Evolutionary conservation across 495 filamentous ascomycete species (phyloP).

Genomic region (Neurospora sp.): DNA sequence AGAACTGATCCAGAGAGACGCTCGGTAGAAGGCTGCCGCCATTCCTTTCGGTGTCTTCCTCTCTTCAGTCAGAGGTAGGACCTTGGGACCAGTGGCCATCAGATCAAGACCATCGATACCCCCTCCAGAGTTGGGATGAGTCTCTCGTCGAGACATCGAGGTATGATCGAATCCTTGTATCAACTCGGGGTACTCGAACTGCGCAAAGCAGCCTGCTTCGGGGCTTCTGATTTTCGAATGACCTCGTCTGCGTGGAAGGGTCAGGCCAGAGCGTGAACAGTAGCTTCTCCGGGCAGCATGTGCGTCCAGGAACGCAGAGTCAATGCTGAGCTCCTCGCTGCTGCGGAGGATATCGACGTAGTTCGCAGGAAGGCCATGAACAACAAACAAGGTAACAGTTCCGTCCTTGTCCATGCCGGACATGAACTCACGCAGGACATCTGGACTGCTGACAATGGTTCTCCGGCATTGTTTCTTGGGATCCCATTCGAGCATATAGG

Average conservation of each 20-base stretch:
- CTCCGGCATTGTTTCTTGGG: not conserved
- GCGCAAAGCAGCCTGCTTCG: conserved; percentile 10
- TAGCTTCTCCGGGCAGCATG: conserved; percentile 19
- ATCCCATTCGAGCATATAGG: conserved; percentile 1
- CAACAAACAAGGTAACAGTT: conserved; percentile 13
- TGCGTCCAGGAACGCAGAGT: conserved; percentile 24
- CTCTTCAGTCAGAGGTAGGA: conserved; percentile 2
- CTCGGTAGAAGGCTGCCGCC: conserved; percentile 18
- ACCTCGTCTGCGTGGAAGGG: not conserved
- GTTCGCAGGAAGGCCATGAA: conserved; percentile 17
- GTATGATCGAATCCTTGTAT: not conserved
- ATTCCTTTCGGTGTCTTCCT: conserved; percentile 5
- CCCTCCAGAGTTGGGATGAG: not conserved
- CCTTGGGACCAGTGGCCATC: conserved; percentile 2
- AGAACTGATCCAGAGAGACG: conserved; percentile 18
- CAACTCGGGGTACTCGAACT: conserved; percentile 26
- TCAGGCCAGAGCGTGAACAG: conserved; percentile 3
- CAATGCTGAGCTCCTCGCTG: conserved; percentile 10
- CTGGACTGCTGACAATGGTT: not conserved
- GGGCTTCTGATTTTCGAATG: not conserved
- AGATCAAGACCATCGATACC: not conserved
- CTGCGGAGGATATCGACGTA: conserved; percentile 9
- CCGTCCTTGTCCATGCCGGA: not conserved
- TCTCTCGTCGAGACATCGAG: not conserved
- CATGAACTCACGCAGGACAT: conserved; percentile 5